Base-by-base conservation (phyloP, 1,139 yeast species). In the Yueomyces sp. region DNA sequence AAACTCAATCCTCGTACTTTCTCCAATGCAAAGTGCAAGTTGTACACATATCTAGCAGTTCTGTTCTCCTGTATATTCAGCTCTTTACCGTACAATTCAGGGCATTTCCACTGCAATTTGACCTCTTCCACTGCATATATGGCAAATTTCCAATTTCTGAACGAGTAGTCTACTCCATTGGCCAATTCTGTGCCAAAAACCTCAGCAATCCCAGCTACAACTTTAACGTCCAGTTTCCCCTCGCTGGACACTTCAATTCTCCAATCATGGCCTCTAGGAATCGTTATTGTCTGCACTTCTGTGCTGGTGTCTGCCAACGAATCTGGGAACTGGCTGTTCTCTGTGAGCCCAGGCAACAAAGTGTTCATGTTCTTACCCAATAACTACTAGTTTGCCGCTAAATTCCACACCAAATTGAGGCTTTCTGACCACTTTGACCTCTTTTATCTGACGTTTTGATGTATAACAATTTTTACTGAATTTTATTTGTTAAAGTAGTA, bases 131-230 rank as follows among this genome's bases (percentile, higher is more conserved):
- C 66, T 54, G 96, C 64, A 68, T 73, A 72, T 45, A 91, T 48
- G 51, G 77, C 70, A 54, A 77, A 64, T 57, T 78, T 72, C 63
- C 80, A 57, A 46, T 91, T 72, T 56, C 69, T 57, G 66, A 80
- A 72, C 43, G 70, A 59, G 52, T 83, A 72, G 27, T 78, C 83
- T 1, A 74, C 71, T 47, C 83, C 86, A 34, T 70, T 66, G 2
- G 96, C 85, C 33, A 91, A 70, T 58, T 91, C 98, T 2, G 96
- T 86, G 27, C 98, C 98, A 63, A 83, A 86, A 25, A 89, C 73
- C 63, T 91, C 98, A 2, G 85, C 96, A 1, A 80, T 71, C 1
- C 98, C 98, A 25, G 50, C 41, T n/a, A 49, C 54, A 34, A 82
- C 71, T 50, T 70, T 77, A 34, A 86, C 56, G n/a, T 69, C 69